These are phyloP conservation scores for Ogataea pini DNA, from an alignment of 805 yeast species.

Conservation along the genomic window DNA sequence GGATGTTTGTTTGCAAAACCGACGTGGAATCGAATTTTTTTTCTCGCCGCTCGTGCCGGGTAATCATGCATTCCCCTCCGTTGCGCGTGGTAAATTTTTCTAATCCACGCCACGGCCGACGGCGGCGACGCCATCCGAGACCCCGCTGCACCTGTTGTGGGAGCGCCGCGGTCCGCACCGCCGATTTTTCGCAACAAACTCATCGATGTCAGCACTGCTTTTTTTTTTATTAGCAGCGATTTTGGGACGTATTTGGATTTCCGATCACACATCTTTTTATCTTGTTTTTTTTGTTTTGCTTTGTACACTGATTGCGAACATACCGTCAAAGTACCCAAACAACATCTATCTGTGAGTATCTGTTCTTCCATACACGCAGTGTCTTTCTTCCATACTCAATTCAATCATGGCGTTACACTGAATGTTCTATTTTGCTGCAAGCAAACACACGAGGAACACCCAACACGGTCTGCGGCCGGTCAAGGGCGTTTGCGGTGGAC, in stretches of 20 bases:
- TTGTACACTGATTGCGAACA: constrained; percentile 3
- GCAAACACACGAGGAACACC: constrained; percentile 6
- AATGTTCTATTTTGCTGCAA: constrained; percentile 2
- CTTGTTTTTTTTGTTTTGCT: constrained; percentile 8
- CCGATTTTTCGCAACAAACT: background rate
- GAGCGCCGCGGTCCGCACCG: constrained; percentile 2
- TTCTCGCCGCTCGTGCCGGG: constrained; percentile 1
- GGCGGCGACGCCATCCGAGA: background rate
- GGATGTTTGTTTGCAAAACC: background rate
- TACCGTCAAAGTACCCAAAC: constrained; percentile 7
- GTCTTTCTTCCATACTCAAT: constrained; percentile 1
- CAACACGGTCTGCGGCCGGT: background rate
- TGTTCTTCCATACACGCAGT: background rate
- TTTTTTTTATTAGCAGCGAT: background rate
- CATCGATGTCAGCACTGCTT: constrained; percentile 3
- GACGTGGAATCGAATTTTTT: background rate
- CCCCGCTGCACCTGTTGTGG: background rate
- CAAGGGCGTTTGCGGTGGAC: constrained; percentile 4
- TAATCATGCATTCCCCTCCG: background rate
- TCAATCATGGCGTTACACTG: background rate
- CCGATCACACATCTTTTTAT: constrained; percentile 4
- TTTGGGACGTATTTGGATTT: constrained; percentile 9
- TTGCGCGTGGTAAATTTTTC: constrained; percentile 1
- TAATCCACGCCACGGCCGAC: background rate
- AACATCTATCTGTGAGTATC: constrained; percentile 8